phyloP scores from a whole-genome alignment of 2,329 filamentous ascomycete genomes.

The Colletotrichum phormii region DNA sequence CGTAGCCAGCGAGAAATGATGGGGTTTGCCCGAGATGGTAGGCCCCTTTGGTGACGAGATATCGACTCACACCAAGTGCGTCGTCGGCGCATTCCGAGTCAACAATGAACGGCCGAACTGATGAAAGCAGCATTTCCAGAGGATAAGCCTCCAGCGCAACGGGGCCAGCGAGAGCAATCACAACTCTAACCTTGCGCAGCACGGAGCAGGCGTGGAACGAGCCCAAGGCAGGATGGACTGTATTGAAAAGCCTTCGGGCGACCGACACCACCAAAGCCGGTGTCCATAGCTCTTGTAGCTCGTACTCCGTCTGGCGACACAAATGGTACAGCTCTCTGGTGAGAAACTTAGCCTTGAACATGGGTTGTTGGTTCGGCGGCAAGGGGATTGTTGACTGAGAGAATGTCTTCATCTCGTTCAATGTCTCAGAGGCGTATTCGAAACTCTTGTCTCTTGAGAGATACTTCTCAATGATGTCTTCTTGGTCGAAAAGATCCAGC shows the following conservation, averaged over 20 bases:
- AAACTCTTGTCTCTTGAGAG: conserved; percentile 71
- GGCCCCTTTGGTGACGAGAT: conserved; percentile 78
- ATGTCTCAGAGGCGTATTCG: conserved; percentile 69
- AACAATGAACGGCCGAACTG: conserved; percentile 80
- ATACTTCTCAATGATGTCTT: conserved; percentile 77
- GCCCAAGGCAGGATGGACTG: conserved; percentile 84
- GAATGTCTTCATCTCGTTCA: conserved; percentile 76
- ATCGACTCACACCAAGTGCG: conserved; percentile 86
- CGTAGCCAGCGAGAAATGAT: conserved; percentile 84
- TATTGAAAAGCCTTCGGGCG: conserved; percentile 81
- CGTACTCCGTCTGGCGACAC: conserved; percentile 77
- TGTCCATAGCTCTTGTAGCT: conserved; percentile 77
- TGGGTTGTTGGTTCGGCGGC: conserved; percentile 86
- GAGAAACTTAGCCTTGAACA: conserved; percentile 83
- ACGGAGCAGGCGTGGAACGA: conserved; percentile 89
- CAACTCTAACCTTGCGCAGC: conserved; percentile 84
- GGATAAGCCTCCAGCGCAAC: conserved; percentile 83
- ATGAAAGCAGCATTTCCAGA: conserved; percentile 89
- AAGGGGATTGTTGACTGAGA: conserved; percentile 74
- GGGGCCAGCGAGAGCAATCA: conserved; percentile 81
- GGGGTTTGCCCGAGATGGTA: conserved; percentile 73
- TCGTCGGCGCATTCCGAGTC: conserved; percentile 92
- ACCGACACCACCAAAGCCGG: conserved; percentile 79
- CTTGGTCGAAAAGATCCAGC: conserved; percentile 81
- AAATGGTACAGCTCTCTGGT: conserved; percentile 80